Percentiles rank a stretch among this genome's conserved stretches.
phyloP scores from a whole-genome alignment of 1,139 yeast species.

The Sugiyamaella grinbergsii region DNA sequence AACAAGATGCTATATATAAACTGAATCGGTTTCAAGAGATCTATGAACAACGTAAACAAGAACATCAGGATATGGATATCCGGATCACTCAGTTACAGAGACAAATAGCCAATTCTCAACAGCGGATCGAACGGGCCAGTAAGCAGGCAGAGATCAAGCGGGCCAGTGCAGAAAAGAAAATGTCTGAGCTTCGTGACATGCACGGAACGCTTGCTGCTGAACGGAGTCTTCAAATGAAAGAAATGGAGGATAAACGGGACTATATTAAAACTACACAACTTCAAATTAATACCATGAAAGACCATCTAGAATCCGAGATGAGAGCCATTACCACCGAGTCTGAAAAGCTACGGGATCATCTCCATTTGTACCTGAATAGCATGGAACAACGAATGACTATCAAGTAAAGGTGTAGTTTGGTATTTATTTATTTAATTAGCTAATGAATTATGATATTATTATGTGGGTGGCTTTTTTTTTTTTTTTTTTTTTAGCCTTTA shows the following conservation, averaged over 20 bases:
- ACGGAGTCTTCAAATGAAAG: slow-evolving; percentile 55
- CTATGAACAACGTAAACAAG: slow-evolving; percentile 50
- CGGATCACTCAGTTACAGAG: slow-evolving; percentile 54
- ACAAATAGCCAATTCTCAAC: slow-evolving; percentile 56
- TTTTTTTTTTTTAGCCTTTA: too few species aligned
- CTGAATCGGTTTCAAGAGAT: slow-evolving; percentile 51
- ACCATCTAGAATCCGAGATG: slow-evolving; percentile 56
- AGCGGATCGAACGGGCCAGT: slow-evolving; percentile 54
- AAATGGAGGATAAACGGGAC: slow-evolving; percentile 52
- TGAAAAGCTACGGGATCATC: slow-evolving; percentile 56
- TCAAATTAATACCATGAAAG: slow-evolving; percentile 48
- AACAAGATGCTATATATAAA: slow-evolving; percentile 49
- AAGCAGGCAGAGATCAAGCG: slow-evolving; percentile 54
- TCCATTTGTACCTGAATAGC: slow-evolving; percentile 52
- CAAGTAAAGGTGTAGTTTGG: neutral
- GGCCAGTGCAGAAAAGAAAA: slow-evolving; percentile 49
- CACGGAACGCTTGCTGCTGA: slow-evolving; percentile 55
- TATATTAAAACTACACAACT: slow-evolving; percentile 53
- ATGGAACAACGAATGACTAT: slow-evolving; percentile 47
- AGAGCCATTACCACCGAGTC: slow-evolving; percentile 57
- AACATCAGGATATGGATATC: slow-evolving; percentile 53
- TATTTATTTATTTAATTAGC: slow-evolving; percentile 1
- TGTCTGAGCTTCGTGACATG: slow-evolving; percentile 51
- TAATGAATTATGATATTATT: neutral
- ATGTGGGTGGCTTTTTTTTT: too few species aligned